Percentiles rank a stretch among this genome's conserved stretches.
phyloP scores from a whole-genome alignment of 768 basidiomycete species.

The Clathrus columnatus region DNA sequence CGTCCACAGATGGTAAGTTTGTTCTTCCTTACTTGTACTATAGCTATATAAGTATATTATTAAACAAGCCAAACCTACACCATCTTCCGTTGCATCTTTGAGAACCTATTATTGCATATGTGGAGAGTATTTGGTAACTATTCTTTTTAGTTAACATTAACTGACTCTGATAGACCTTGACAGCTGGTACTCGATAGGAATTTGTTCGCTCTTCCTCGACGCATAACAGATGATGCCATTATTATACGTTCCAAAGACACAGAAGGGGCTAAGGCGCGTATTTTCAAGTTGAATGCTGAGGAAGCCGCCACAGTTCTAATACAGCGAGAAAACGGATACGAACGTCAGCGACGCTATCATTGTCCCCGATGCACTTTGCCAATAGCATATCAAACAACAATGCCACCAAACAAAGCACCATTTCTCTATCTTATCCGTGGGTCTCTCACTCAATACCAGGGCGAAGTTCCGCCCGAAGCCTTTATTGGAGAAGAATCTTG shows the following conservation, averaged over 20 bases:
- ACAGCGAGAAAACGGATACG: conserved; percentile 69
- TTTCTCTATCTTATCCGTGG: conserved; percentile 77
- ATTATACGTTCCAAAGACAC: conserved; percentile 70
- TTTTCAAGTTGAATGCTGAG: conserved; percentile 84
- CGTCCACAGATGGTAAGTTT: conserved; percentile 70
- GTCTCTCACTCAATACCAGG: conserved; percentile 81
- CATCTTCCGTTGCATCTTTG: conserved; percentile 67
- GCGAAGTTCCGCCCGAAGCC: conserved; percentile 76
- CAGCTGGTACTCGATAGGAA: conserved; percentile 79
- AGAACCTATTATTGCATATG: conserved; percentile 86
- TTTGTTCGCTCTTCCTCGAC: conserved; percentile 56
- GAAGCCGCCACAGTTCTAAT: conserved; percentile 61
- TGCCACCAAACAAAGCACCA: conserved; percentile 69
- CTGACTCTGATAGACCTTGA: conserved; percentile 9
- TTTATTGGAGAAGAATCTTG: conserved; percentile 39
- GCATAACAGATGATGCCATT: conserved; percentile 70
- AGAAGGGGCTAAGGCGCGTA: conserved; percentile 44
- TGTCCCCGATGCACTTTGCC: conserved; percentile 61
- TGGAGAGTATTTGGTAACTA: conserved; percentile 77
- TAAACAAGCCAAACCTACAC: conserved; percentile 62
- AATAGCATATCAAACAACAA: conserved; percentile 69
- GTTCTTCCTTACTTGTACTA: conserved; percentile 6
- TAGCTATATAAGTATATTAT: conserved; percentile 13
- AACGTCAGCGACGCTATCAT: conserved; percentile 64
- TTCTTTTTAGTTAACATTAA: conserved; percentile 1